phyloP scores from a whole-genome alignment of 257 asterid genomes.

The Buddleja alternifolia region DNA sequence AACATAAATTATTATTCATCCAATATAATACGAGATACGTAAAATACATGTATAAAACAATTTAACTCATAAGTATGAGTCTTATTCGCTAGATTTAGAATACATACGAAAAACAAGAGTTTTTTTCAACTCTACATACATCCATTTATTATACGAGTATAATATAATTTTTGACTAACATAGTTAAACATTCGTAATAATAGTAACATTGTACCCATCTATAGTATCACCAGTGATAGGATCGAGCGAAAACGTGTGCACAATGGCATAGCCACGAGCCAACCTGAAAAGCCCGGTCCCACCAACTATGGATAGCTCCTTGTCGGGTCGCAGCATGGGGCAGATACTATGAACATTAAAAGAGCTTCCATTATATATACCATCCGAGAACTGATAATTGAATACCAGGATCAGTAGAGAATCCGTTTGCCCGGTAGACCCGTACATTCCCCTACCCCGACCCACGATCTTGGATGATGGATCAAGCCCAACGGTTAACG shows the following conservation, averaged over 20 bases:
- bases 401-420: constrained; percentile 62
- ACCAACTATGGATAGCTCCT: constrained; percentile 80
- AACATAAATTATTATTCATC: no score
- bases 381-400: constrained; percentile 62
- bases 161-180: no score
- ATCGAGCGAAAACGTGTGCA: constrained; percentile 48
- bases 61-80: no score
- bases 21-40: no score
- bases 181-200: no score
- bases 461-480: constrained; percentile 59
- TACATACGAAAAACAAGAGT: no score
- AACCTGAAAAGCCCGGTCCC: constrained; percentile 84
- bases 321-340: constrained; percentile 53
- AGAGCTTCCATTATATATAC: constrained; percentile 68
- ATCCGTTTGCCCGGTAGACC: constrained; percentile 63
- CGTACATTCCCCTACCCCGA: constrained; percentile 81
- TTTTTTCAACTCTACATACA: no score
- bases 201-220: constrained; percentile 70
- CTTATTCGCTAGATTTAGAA: no score
- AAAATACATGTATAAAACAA: no score
- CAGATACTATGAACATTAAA: constrained; percentile 70
- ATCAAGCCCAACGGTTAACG: constrained; percentile 65
- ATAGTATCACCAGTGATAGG: constrained; percentile 55
- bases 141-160: no score
- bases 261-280: constrained; percentile 78